These are phyloP conservation scores for Hypoxylon sp. DNA, from an alignment of 2,329 filamentous ascomycete genomes.

Conservation along the genomic window DNA sequence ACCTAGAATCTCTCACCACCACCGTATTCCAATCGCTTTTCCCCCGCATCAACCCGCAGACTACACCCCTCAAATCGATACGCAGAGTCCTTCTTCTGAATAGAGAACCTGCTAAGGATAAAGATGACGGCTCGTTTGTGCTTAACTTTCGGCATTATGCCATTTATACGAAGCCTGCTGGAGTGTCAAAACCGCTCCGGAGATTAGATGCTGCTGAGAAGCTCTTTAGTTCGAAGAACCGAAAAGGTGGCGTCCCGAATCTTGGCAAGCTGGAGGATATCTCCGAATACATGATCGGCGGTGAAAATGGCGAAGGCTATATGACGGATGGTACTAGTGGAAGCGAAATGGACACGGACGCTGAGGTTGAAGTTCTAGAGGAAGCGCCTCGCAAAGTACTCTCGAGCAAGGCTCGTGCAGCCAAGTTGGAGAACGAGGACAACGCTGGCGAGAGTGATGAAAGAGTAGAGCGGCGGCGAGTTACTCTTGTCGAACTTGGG, in stretches of 20 bases:
- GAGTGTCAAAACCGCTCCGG: slow-evolving; percentile 86
- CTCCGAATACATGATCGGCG: slow-evolving; percentile 92
- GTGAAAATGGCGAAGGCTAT: slow-evolving; percentile 83
- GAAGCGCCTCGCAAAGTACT: slow-evolving; percentile 74
- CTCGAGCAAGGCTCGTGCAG: slow-evolving; percentile 65
- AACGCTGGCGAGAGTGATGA: slow-evolving; percentile 61
- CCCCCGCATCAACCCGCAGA: slow-evolving; percentile 93
- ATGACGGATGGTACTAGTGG: slow-evolving; percentile 88
- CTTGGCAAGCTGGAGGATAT: slow-evolving; percentile 93
- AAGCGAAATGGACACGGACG: slow-evolving; percentile 93
- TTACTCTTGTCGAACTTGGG: slow-evolving; percentile 93
- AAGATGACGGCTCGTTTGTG: slow-evolving; percentile 79
- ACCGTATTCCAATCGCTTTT: slow-evolving; percentile 97
- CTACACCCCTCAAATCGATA: slow-evolving; percentile 91
- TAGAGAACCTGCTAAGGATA: slow-evolving; percentile 72
- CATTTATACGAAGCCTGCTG: slow-evolving; percentile 90
- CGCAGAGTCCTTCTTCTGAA: slow-evolving; percentile 91
- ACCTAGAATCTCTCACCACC: slow-evolving; percentile 92
- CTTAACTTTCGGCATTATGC: slow-evolving; percentile 94
- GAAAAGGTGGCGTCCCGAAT: slow-evolving; percentile 85
- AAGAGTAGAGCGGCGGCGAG: slow-evolving; percentile 84
- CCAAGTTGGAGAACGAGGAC: slow-evolving; percentile 61
- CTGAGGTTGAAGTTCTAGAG: slow-evolving; percentile 89
- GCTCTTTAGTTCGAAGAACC: slow-evolving; percentile 72
- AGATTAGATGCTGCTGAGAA: slow-evolving; percentile 89